A percentile compares a stretch with the other conserved stretches of the same genome.
Evolutionary conservation across 805 yeast species (phyloP).

Genomic region (Clavispora phyllophila): DNA sequence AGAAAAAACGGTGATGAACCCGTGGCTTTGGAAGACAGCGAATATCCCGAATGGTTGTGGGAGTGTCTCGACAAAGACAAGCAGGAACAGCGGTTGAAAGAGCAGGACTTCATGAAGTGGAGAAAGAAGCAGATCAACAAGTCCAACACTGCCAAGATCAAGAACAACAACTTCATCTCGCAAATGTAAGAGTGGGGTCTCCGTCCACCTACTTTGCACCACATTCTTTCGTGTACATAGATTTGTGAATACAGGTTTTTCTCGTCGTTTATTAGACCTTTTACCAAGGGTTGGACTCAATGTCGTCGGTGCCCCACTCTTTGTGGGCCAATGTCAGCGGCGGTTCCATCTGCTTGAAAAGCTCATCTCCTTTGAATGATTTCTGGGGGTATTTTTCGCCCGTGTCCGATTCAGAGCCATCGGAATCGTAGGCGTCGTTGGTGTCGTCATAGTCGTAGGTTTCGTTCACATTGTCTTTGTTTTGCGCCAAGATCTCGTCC

Average conservation of each 20-base stretch:
- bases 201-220: conserved; percentile 1
- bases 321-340: conserved; percentile 50
- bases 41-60: conserved; percentile 97
- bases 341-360: conserved; percentile 43
- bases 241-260: conserved; percentile 1
- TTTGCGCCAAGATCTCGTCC: conserved; percentile 48
- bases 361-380: conserved; percentile 40
- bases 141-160: conserved; percentile 64
- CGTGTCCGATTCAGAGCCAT: conserved; percentile 4
- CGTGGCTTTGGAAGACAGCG: conserved; percentile 78
- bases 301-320: conserved; percentile 44
- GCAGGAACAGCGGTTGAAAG: conserved; percentile 51
- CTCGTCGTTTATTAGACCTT: not conserved
- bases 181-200: conserved; percentile 11
- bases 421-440: conserved; percentile 17
- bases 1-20: conserved; percentile 82
- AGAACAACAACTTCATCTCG: conserved; percentile 71
- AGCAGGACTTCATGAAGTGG: conserved; percentile 61
- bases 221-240: conserved; percentile 9
- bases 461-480: conserved; percentile 27
- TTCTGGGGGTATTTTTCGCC: conserved; percentile 3
- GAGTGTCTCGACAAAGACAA: conserved; percentile 62
- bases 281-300: conserved; percentile 66
- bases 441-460: conserved; percentile 24
- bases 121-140: conserved; percentile 62